phyloP scores from a whole-genome alignment of 169 alveolate species.

The Toxoplasma gondii region DNA sequence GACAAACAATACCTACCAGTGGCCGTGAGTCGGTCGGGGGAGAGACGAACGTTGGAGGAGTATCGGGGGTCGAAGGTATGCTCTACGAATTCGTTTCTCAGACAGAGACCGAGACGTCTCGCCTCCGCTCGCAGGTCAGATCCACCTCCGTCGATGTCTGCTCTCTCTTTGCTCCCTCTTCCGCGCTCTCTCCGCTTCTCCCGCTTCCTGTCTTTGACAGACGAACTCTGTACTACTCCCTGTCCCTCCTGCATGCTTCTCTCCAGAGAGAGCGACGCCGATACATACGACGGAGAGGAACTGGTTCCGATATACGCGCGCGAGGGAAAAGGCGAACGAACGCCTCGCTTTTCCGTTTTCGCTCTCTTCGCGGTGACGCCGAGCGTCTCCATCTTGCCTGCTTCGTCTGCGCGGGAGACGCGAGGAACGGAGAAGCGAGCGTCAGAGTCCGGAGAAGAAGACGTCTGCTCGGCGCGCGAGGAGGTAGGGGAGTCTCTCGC shows the following conservation, averaged over 20 bases:
- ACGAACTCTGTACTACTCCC: neutral
- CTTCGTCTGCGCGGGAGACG: no score
- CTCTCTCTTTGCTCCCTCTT: neutral
- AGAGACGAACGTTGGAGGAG: constrained; percentile 43
- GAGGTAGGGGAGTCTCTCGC: no score
- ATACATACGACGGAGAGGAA: neutral
- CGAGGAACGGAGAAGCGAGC: no score
- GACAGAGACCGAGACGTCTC: constrained; percentile 41
- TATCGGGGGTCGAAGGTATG: constrained; percentile 55
- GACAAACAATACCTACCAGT: neutral
- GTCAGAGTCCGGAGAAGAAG: no score
- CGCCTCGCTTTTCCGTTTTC: no score
- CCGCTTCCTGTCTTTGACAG: neutral
- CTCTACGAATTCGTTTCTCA: neutral
- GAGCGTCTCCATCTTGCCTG: no score
- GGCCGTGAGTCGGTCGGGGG: constrained; percentile 32
- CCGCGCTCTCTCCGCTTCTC: neutral
- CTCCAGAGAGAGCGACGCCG: neutral
- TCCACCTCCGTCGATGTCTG: neutral
- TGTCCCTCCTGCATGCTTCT: neutral
- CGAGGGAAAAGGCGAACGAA: no score
- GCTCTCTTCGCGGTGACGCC: no score
- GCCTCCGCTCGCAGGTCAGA: constrained; percentile 39
- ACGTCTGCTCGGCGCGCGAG: no score
- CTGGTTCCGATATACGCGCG: no score